Conservation (phyloP, 768 basidiomycete species). For the Boletus speciosus region DNA sequence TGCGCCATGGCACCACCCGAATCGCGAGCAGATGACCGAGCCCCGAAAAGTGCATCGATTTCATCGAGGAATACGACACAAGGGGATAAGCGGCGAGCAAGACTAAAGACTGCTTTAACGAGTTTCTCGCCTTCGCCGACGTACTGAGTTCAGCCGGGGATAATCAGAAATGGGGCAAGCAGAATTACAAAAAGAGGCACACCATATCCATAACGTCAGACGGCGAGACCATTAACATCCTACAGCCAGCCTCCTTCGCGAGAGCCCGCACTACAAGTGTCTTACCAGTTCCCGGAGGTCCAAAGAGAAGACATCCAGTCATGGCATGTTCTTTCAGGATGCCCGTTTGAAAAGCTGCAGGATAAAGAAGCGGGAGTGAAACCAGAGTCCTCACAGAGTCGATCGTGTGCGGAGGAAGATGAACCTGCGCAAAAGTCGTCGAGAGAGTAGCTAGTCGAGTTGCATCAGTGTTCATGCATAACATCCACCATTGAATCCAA, state of each 20-base stretch:
- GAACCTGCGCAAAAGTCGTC: slow-evolving; percentile 84
- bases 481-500: not conserved
- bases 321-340: slow-evolving; percentile 90
- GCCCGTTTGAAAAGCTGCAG: slow-evolving; percentile 82
- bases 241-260: slow-evolving; percentile 89
- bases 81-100: slow-evolving; percentile 82
- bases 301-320: slow-evolving; percentile 88
- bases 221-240: slow-evolving; percentile 87
- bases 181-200: slow-evolving; percentile 16
- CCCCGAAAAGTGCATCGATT: slow-evolving; percentile 89
- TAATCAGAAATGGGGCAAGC: not conserved
- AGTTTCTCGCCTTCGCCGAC: slow-evolving; percentile 89
- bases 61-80: slow-evolving; percentile 96
- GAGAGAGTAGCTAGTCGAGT: slow-evolving; percentile 56
- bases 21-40: slow-evolving; percentile 72
- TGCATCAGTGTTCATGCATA: slow-evolving; percentile 3
- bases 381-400: slow-evolving; percentile 91
- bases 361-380: slow-evolving; percentile 83
- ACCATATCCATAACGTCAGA: slow-evolving; percentile 98
- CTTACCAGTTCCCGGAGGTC: slow-evolving; percentile 92
- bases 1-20: slow-evolving; percentile 81
- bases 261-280: slow-evolving; percentile 86
- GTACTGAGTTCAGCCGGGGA: slow-evolving; percentile 47
- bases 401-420: slow-evolving; percentile 83
- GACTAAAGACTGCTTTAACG: slow-evolving; percentile 82